phyloP scores from a whole-genome alignment of 73 alveolate genomes.

The Uronychia setigera region DNA sequence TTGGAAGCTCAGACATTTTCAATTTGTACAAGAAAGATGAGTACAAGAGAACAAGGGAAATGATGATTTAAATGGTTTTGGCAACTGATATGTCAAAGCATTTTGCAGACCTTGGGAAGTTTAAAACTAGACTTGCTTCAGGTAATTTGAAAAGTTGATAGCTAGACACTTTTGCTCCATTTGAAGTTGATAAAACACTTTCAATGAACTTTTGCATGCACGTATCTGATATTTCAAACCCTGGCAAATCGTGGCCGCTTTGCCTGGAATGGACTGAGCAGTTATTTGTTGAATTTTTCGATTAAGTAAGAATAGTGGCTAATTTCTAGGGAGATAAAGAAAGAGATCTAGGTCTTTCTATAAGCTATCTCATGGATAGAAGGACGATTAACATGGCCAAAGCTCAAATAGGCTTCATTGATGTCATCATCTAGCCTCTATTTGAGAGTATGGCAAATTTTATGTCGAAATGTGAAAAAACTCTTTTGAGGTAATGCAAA shows the following conservation, averaged over 20 bases:
- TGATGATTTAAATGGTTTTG: conserved; percentile 64
- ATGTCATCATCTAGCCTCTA: conserved; percentile 30
- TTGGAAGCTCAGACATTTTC: conserved; percentile 39
- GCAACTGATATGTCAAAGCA: conserved; percentile 91
- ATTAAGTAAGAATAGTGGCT: conserved; percentile 30
- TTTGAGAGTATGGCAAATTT: not conserved
- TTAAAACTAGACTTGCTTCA: conserved; percentile 63
- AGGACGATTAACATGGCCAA: conserved; percentile 83
- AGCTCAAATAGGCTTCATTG: conserved; percentile 80
- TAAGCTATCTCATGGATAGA: conserved; percentile 87
- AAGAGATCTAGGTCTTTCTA: conserved; percentile 69
- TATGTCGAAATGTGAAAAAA: not conserved
- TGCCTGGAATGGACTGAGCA: conserved; percentile 84
- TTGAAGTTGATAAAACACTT: conserved; percentile 43
- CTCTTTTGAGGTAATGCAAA: not conserved
- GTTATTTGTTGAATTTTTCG: conserved; percentile 85
- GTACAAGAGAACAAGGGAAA: conserved; percentile 30
- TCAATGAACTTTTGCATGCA: conserved; percentile 73
- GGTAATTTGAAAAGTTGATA: conserved; percentile 16
- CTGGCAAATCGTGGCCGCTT: conserved; percentile 73
- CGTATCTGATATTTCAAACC: conserved; percentile 83
- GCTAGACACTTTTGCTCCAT: conserved; percentile 55
- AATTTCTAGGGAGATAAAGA: conserved; percentile 87
- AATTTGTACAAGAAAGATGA: conserved; percentile 34
- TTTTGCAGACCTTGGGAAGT: conserved; percentile 69